A percentile compares a stretch with the other conserved stretches of the same genome.
phyloP scores from a whole-genome alignment of 1,139 yeast species.

The Taphrina deformans region DNA sequence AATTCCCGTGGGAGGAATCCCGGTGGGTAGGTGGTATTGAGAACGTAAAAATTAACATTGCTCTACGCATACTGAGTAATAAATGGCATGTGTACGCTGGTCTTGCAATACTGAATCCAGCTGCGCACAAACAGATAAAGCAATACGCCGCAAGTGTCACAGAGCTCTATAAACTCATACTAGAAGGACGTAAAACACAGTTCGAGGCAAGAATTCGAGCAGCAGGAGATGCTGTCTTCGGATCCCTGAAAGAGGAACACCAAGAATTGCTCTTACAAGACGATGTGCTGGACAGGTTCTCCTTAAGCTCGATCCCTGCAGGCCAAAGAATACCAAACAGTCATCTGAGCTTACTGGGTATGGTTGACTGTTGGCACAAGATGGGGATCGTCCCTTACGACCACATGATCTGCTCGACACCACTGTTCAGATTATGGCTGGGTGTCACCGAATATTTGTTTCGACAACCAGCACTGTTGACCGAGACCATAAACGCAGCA shows the following conservation, averaged over 20 bases:
- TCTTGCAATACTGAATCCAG: slow-evolving; percentile 88
- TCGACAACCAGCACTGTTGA: slow-evolving; percentile 77
- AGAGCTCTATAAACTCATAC: slow-evolving; percentile 78
- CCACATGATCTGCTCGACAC: slow-evolving; percentile 95
- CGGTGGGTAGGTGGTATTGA: slow-evolving; percentile 92
- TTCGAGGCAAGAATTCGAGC: slow-evolving; percentile 58
- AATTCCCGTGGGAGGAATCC: slow-evolving; percentile 90
- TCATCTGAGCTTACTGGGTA: slow-evolving; percentile 80
- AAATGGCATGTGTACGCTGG: slow-evolving; percentile 99
- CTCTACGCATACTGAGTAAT: slow-evolving; percentile 83
- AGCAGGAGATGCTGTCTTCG: slow-evolving; percentile 77
- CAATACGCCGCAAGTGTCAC: slow-evolving; percentile 86
- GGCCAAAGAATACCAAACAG: slow-evolving; percentile 77
- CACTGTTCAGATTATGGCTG: slow-evolving; percentile 81
- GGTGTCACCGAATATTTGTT: slow-evolving; percentile 93
- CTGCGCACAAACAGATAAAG: slow-evolving; percentile 86
- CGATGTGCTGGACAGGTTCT: slow-evolving; percentile 71
- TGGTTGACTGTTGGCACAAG: slow-evolving; percentile 90
- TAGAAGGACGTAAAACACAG: slow-evolving; percentile 63
- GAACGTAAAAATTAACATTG: slow-evolving; percentile 90
- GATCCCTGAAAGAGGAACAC: slow-evolving; percentile 47
- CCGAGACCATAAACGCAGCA: slow-evolving; percentile 74
- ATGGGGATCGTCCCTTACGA: slow-evolving; percentile 87
- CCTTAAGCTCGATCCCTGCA: slow-evolving; percentile 74
- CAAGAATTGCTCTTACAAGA: slow-evolving; percentile 74